Evolutionary conservation across 1,139 yeast genomes (phyloP).

Genomic region (Yamadazyma taylorii): DNA sequence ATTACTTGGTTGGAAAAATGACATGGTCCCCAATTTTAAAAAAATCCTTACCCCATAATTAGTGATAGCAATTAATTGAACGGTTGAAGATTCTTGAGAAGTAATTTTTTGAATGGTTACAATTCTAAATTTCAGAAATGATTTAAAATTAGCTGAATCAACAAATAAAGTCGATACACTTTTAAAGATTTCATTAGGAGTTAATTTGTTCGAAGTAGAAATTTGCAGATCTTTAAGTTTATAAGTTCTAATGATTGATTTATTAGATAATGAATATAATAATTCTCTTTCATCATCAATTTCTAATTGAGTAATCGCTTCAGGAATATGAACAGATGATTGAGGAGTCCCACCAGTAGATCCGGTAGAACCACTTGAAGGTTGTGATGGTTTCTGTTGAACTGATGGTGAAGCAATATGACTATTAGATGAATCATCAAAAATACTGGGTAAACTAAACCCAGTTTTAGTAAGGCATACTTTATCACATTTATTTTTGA

Average conservation of each 20-base stretch:
- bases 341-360: slow-evolving; percentile 3
- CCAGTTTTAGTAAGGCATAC: slow-evolving; percentile 75
- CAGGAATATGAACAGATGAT: slow-evolving; percentile 37
- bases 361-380: slow-evolving; percentile 4
- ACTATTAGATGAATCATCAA: slow-evolving; percentile 8
- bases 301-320: slow-evolving; percentile 60
- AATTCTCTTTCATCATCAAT: slow-evolving; percentile 77
- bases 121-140: slow-evolving; percentile 52
- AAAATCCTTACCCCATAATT: slow-evolving; percentile 81
- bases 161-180: slow-evolving; percentile 58
- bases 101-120: slow-evolving; percentile 65
- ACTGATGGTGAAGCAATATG: slow-evolving; percentile 1
- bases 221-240: slow-evolving; percentile 47
- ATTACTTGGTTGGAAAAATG: slow-evolving; percentile 21
- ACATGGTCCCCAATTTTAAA: slow-evolving; percentile 47
- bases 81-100: slow-evolving; percentile 62
- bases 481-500: slow-evolving; percentile 78
- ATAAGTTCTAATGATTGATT: slow-evolving; percentile 81
- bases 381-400: too few species aligned
- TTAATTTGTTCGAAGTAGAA: slow-evolving; percentile 38
- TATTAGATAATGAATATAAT: slow-evolving; percentile 79
- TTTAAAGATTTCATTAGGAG: slow-evolving; percentile 52
- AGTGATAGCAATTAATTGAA: slow-evolving; percentile 83
- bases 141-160: slow-evolving; percentile 41
- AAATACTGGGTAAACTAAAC: slow-evolving; percentile 26